Evolutionary conservation across 129 eudicot genomes (phyloP).

Genomic region (Flaveria robusta): DNA sequence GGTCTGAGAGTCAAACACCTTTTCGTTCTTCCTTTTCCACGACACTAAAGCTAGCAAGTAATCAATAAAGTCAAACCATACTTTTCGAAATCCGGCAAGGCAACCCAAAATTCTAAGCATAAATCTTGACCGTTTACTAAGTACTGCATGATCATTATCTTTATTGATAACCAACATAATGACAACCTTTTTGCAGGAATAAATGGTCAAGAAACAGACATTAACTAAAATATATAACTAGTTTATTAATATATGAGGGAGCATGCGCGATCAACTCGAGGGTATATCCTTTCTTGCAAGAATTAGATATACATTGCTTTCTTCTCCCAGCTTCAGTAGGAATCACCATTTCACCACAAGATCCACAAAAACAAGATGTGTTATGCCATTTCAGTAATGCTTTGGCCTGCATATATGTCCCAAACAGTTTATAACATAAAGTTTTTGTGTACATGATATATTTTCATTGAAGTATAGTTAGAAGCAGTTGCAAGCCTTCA

Average conservation of each 20-base stretch:
- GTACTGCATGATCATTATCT: constrained; percentile 74
- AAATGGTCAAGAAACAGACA: neutral
- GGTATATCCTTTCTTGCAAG: constrained; percentile 79
- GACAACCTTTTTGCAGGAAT: constrained; percentile 63
- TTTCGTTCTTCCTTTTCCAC: neutral
- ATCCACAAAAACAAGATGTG: constrained; percentile 77
- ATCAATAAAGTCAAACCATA: constrained; percentile 19
- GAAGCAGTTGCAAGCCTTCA: neutral
- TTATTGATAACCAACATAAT: constrained; percentile 88
- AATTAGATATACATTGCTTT: constrained; percentile 66
- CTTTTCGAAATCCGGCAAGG: constrained; percentile 92
- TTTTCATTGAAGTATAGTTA: neutral
- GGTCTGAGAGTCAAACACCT: neutral
- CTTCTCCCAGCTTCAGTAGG: constrained; percentile 86
- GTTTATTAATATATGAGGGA: constrained; percentile 4
- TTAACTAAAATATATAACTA: neutral
- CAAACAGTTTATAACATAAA: neutral
- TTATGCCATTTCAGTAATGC: constrained; percentile 87
- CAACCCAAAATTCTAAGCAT: constrained; percentile 98
- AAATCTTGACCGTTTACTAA: constrained; percentile 73
- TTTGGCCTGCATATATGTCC: constrained; percentile 56
- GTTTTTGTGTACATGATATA: neutral
- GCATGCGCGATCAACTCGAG: constrained; percentile 89
- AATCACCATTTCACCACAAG: constrained; percentile 66
- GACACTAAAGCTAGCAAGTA: neutral